phyloP scores from a whole-genome alignment of 2,329 filamentous ascomycete genomes.

The Verticillium zaregamsianum region DNA sequence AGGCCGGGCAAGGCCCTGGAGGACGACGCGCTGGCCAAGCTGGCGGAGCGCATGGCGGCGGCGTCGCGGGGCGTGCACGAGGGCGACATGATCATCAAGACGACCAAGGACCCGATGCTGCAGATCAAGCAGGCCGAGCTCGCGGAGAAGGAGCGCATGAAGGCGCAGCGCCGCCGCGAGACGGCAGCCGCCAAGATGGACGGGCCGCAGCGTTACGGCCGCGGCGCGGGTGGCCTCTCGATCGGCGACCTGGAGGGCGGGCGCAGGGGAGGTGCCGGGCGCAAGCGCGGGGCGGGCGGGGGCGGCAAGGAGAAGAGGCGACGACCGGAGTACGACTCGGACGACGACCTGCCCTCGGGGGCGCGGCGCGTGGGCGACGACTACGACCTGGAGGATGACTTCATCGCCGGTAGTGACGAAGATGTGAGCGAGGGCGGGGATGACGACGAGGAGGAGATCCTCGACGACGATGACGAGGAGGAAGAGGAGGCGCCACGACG shows the following conservation, averaged over 20 bases:
- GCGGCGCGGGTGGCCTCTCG: conserved; percentile 55
- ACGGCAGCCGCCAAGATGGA: conserved; percentile 63
- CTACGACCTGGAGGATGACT: conserved; percentile 77
- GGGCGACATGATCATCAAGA: conserved; percentile 64
- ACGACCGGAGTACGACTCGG: conserved; percentile 68
- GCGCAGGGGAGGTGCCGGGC: conserved; percentile 42
- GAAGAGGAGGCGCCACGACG: conserved; percentile 39
- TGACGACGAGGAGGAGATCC: conserved; percentile 53
- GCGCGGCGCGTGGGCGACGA: conserved; percentile 64
- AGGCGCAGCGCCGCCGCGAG: conserved; percentile 61
- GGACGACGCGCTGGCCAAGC: conserved; percentile 65
- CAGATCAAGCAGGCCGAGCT: conserved; percentile 70
- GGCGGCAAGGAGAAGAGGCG: conserved; percentile 47
- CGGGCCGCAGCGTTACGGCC: conserved; percentile 46
- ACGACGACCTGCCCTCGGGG: conserved; percentile 64
- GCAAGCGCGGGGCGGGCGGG: conserved; percentile 50
- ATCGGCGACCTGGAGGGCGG: conserved; percentile 66
- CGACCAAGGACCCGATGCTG: conserved; percentile 70
- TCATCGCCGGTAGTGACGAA: conserved; percentile 72
- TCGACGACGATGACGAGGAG: conserved; percentile 49
- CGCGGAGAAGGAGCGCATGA: conserved; percentile 69
- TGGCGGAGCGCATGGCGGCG: conserved; percentile 64
- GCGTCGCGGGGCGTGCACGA: conserved; percentile 53
- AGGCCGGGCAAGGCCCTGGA: conserved; percentile 62
- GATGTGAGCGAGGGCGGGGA: conserved; percentile 56